Conservation (phyloP, 1,284 basidiomycete species). For the Pulchroboletus neoregius region DNA sequence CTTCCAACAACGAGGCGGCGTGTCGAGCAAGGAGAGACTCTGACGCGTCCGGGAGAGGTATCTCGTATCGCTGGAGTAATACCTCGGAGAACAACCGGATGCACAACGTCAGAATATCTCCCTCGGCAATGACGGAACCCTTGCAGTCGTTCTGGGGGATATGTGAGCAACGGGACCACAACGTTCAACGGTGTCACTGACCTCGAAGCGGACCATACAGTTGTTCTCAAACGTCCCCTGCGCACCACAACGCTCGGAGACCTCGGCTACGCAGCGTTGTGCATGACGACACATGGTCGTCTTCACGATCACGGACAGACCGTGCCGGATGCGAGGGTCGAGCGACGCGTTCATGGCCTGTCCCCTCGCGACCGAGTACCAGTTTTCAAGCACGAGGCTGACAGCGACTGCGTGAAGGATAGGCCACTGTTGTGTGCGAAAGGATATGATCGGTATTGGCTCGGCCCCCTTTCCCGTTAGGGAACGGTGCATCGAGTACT, state of each 20-base stretch:
- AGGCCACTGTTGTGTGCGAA: slow-evolving; percentile 57
- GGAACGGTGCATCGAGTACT: slow-evolving; percentile 48
- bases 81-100: slow-evolving; percentile 53
- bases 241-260: slow-evolving; percentile 52
- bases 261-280: slow-evolving; percentile 43
- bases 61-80: slow-evolving; percentile 41
- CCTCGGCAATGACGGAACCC: slow-evolving; percentile 51
- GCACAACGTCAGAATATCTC: slow-evolving; percentile 49
- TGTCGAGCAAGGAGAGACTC: slow-evolving; percentile 46
- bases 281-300: slow-evolving; percentile 48
- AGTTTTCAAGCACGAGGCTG: slow-evolving; percentile 44
- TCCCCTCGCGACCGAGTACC: slow-evolving; percentile 39
- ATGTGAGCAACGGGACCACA: too few species aligned
- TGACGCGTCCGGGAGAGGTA: slow-evolving; percentile 39
- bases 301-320: slow-evolving; percentile 48
- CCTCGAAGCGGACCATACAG: slow-evolving; percentile 49
- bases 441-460: slow-evolving; percentile 46
- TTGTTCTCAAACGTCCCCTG: slow-evolving; percentile 56
- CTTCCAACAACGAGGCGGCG: slow-evolving; percentile 41
- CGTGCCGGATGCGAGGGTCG: slow-evolving; percentile 45
- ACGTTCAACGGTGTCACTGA: too few species aligned
- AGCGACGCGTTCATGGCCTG: slow-evolving; percentile 34
- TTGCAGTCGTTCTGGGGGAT: slow-evolving; percentile 46
- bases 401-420: slow-evolving; percentile 45
- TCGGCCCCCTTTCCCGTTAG: slow-evolving; percentile 39